Evolutionary conservation across 257 asterid genomes (phyloP).

Genomic region (Gardenia jasminoides): DNA sequence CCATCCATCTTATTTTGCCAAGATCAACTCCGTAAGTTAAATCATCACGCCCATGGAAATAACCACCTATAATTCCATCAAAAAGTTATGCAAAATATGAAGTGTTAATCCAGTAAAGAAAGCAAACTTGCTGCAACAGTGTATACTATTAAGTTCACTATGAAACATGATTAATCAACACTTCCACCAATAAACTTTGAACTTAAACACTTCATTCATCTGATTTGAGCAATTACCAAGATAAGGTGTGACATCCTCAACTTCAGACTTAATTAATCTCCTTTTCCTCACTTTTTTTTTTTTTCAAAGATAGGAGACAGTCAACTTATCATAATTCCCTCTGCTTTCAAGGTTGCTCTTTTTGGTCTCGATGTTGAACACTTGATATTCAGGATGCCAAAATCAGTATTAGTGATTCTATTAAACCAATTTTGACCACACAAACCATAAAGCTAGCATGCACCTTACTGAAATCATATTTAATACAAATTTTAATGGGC

Average conservation of each 20-base stretch:
- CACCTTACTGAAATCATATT: neutral
- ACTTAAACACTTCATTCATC: neutral
- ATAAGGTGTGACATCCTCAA: neutral
- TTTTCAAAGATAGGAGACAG: neutral
- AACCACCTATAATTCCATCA: constrained; percentile 58
- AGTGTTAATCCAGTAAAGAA: neutral
- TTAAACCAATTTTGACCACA: neutral
- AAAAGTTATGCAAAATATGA: neutral
- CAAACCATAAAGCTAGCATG: neutral
- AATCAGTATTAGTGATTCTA: neutral
- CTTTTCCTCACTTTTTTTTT: neutral
- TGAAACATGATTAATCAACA: neutral
- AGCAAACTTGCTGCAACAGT: neutral
- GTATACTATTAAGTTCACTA: neutral
- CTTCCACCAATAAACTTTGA: neutral
- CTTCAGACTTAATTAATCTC: neutral
- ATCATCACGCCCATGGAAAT: constrained; percentile 68
- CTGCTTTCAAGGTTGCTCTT: neutral
- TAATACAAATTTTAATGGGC: neutral
- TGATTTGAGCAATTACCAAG: neutral
- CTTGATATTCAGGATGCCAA: neutral
- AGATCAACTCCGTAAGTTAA: constrained; percentile 83
- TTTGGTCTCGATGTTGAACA: neutral
- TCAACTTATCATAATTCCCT: neutral
- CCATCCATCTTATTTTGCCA: constrained; percentile 72